phyloP scores from a whole-genome alignment of 2,329 filamentous ascomycete species.

The Fonsecaea monophora region DNA sequence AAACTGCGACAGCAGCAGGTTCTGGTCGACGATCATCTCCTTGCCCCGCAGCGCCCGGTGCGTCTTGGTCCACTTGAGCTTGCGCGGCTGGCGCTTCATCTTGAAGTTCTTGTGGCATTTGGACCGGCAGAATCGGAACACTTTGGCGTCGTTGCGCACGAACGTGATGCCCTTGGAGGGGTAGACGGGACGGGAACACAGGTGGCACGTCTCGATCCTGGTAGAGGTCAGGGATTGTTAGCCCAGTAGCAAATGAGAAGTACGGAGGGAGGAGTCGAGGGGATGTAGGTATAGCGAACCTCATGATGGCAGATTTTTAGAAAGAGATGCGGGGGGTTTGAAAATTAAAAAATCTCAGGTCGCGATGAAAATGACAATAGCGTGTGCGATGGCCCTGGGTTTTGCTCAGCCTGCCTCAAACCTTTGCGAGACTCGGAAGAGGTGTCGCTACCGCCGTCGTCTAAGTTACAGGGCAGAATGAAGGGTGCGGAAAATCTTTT shows the following conservation, averaged over 20 bases:
- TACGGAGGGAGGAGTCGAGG: not conserved
- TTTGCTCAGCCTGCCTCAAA: not conserved
- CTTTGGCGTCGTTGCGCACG: slow-evolving; percentile 69
- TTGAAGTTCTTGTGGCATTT: slow-evolving; percentile 83
- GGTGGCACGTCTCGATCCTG: slow-evolving; percentile 68
- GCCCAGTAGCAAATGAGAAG: not conserved
- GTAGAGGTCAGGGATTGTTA: slow-evolving; percentile 10
- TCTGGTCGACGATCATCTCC: slow-evolving; percentile 90
- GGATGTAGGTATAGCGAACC: slow-evolving; percentile 4
- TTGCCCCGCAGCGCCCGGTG: slow-evolving; percentile 86
- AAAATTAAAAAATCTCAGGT: not conserved
- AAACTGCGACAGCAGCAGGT: slow-evolving; percentile 74
- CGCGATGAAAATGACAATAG: not conserved
- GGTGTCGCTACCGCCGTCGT: not conserved
- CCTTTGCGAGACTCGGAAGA: not conserved
- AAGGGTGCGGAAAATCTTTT: not conserved
- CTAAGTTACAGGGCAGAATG: not conserved
- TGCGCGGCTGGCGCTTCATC: slow-evolving; percentile 97
- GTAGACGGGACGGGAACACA: slow-evolving; percentile 73
- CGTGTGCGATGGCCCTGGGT: not conserved
- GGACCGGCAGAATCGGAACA: slow-evolving; percentile 71
- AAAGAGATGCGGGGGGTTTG: not conserved
- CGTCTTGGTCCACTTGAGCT: slow-evolving; percentile 96
- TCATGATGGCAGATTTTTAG: slow-evolving; percentile 19
- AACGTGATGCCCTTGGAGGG: slow-evolving; percentile 72